Percentiles rank a stretch among this genome's conserved stretches.
Conservation (phyloP, 148 eudicot species). For the Rheum nobile region DNA sequence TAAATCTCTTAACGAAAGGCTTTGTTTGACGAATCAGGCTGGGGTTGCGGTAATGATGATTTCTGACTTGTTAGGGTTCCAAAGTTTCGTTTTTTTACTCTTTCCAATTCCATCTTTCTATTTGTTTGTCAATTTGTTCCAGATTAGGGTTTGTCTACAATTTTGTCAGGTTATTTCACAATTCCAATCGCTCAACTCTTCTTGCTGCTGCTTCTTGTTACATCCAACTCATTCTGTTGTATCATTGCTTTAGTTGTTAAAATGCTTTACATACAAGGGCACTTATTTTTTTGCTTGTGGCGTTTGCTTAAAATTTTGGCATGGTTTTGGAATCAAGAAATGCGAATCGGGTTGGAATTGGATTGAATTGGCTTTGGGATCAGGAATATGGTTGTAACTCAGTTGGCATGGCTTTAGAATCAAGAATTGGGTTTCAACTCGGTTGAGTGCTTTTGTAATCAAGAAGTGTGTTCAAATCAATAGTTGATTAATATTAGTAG, state of each 20-base stretch:
- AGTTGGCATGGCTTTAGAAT: not conserved
- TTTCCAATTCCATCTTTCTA: not conserved
- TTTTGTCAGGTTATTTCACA: not conserved
- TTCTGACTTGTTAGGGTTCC: conserved; percentile 3
- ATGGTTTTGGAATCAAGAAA: not conserved
- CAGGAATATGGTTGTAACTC: not conserved
- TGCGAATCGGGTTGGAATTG: not conserved
- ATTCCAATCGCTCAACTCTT: not conserved
- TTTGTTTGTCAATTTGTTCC: not conserved
- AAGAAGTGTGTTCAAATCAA: not conserved
- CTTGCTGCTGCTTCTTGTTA: not conserved
- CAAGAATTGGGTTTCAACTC: not conserved
- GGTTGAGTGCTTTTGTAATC: not conserved
- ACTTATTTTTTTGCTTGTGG: not conserved
- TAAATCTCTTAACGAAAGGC: not conserved
- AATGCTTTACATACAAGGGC: not conserved
- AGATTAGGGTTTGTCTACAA: not conserved
- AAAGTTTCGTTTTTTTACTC: not conserved
- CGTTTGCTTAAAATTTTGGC: not conserved
- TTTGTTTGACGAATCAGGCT: not conserved
- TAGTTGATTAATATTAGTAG: not conserved
- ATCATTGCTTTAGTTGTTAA: too few species aligned
- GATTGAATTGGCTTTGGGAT: not conserved
- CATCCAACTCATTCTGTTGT: not conserved
- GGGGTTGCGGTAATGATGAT: not conserved